These are phyloP conservation scores for Chalciporus sp. DNA, from an alignment of 1,284 basidiomycete genomes.

Conservation along the genomic window DNA sequence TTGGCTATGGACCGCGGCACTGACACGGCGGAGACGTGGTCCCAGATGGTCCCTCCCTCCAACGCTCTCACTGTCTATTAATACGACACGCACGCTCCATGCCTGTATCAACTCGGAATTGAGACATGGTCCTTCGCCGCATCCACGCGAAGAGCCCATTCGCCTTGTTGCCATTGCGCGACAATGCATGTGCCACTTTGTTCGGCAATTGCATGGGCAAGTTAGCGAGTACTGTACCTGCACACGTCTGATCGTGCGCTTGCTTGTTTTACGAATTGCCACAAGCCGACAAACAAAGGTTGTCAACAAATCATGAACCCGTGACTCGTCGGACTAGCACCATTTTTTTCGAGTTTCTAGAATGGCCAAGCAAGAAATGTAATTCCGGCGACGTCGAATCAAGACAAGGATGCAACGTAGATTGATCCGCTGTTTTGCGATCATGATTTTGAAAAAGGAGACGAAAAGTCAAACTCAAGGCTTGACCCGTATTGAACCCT, in stretches of 20 bases:
- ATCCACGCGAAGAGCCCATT: background rate
- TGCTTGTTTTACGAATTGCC: background rate
- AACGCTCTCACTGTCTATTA: slow-evolving; percentile 16
- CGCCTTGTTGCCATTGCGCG: background rate
- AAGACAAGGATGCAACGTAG: background rate
- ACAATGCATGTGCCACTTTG: background rate
- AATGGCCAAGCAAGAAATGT: background rate
- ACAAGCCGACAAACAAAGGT: slow-evolving; percentile 5
- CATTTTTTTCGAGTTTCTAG: background rate
- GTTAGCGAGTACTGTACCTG: background rate
- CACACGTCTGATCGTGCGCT: background rate
- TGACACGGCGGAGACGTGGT: background rate
- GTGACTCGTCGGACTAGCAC: background rate
- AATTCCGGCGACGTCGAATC: background rate
- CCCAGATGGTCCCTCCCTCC: background rate
- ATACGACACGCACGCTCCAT: slow-evolving; percentile 4
- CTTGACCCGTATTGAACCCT: background rate
- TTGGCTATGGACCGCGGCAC: slow-evolving; percentile 2
- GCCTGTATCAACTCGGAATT: background rate
- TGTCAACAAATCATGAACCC: background rate
- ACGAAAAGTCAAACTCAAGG: background rate
- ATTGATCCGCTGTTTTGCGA: slow-evolving; percentile 16
- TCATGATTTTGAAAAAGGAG: background rate
- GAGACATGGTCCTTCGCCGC: background rate
- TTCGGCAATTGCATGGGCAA: background rate